Percentiles rank a stretch among this genome's conserved stretches.
phyloP scores from a whole-genome alignment of 495 filamentous ascomycete genomes.

The Oidiodendron maius region DNA sequence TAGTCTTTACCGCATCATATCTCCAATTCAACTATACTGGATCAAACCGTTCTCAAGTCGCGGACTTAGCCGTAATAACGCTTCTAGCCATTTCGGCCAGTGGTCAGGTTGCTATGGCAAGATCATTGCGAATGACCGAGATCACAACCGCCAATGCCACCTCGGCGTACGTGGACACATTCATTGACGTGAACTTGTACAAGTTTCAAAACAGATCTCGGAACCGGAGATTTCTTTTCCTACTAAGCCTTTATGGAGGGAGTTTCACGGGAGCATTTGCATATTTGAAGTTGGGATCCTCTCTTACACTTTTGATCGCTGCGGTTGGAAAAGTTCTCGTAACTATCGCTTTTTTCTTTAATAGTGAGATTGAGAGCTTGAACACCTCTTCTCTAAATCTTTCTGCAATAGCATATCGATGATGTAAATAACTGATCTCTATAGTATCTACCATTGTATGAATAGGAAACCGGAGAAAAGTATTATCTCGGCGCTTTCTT shows the following conservation, averaged over 20 bases:
- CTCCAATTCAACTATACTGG: too few species aligned
- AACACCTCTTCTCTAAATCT: too few species aligned
- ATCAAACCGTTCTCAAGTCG: slow-evolving; percentile 13
- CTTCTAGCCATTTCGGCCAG: slow-evolving; percentile 52
- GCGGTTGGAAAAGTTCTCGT: slow-evolving; percentile 40
- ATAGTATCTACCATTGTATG: too few species aligned
- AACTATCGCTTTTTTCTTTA: slow-evolving; percentile 38
- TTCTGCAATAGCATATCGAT: too few species aligned
- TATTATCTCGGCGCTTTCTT: too few species aligned
- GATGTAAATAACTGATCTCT: too few species aligned
- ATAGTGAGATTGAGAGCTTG: too few species aligned
- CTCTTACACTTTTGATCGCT: slow-evolving; percentile 34
- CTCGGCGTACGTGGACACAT: slow-evolving; percentile 53
- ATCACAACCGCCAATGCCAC: slow-evolving; percentile 63
- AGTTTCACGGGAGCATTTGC: slow-evolving; percentile 47
- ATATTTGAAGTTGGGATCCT: slow-evolving; percentile 34
- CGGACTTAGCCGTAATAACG: slow-evolving; percentile 37
- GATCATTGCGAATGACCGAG: slow-evolving; percentile 49
- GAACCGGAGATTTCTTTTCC: slow-evolving; percentile 45
- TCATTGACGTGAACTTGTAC: slow-evolving; percentile 44
- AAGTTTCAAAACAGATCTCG: slow-evolving; percentile 38
- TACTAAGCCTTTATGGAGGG: slow-evolving; percentile 41
- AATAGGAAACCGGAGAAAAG: too few species aligned
- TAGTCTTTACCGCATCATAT: slow-evolving; percentile 45
- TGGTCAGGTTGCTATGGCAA: slow-evolving; percentile 50